phyloP scores from a whole-genome alignment of 2,329 filamentous ascomycete species.

The Dactylellina cionopaga region DNA sequence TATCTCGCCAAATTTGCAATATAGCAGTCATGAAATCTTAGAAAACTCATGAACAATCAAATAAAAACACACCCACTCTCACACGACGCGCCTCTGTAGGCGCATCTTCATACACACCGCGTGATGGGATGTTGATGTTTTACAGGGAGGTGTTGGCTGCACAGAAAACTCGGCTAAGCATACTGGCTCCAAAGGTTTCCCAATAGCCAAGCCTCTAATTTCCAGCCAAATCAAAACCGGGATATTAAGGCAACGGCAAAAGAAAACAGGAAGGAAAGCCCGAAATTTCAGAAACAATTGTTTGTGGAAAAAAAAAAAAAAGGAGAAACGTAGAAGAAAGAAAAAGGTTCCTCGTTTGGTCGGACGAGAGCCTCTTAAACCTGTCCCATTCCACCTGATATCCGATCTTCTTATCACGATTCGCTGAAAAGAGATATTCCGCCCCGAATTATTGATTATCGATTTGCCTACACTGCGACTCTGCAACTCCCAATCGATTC shows the following conservation, averaged over 20 bases:
- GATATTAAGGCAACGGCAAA: slow-evolving; percentile 32
- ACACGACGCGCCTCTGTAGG: no score
- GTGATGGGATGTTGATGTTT: neutral
- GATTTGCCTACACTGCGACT: slow-evolving; percentile 8
- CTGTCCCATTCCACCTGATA: slow-evolving; percentile 20
- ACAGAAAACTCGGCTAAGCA: slow-evolving; percentile 23
- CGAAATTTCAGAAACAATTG: slow-evolving; percentile 44
- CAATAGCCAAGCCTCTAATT: slow-evolving; percentile 53
- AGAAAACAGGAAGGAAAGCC: slow-evolving; percentile 43
- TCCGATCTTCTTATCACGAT: slow-evolving; percentile 34
- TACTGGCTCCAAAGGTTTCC: slow-evolving; percentile 11
- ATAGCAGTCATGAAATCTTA: no score
- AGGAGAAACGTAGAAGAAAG: slow-evolving; percentile 2
- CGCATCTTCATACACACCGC: slow-evolving; percentile 27
- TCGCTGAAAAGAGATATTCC: slow-evolving; percentile 18
- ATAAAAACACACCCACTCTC: no score
- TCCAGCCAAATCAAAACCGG: slow-evolving; percentile 40
- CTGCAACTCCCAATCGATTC: slow-evolving; percentile 31
- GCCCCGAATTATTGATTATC: neutral
- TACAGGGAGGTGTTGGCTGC: neutral
- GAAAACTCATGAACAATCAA: no score
- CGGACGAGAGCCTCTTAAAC: slow-evolving; percentile 29
- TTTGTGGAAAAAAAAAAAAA: slow-evolving; percentile 37
- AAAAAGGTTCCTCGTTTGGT: neutral
- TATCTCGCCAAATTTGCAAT: no score